Percentiles rank a stretch among this genome's conserved stretches.
Evolutionary conservation across 495 filamentous ascomycete species (phyloP).

Genomic region (Filosporella fistucella): DNA sequence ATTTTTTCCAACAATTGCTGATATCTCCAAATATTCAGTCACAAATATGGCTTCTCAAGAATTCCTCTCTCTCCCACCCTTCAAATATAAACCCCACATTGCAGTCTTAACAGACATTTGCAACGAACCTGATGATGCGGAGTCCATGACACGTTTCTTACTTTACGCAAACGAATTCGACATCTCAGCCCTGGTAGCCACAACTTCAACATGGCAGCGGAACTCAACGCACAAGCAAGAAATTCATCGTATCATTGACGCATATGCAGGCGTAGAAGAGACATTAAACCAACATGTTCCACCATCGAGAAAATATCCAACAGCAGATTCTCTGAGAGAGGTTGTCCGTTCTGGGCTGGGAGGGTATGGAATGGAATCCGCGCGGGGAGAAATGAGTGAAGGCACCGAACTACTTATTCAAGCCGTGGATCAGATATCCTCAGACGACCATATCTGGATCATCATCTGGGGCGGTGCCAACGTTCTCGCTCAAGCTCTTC

Average conservation of each 20-base stretch:
- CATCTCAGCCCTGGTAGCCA: slow-evolving; percentile 35
- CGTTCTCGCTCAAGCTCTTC: slow-evolving; percentile 37
- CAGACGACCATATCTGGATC: slow-evolving; percentile 35
- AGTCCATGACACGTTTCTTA: slow-evolving; percentile 37
- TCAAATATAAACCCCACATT: slow-evolving; percentile 26
- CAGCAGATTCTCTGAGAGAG: slow-evolving; percentile 26
- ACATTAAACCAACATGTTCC: slow-evolving; percentile 36
- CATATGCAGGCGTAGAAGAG: slow-evolving; percentile 34
- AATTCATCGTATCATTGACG: slow-evolving; percentile 36
- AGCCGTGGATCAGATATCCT: slow-evolving; percentile 24
- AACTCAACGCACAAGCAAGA: slow-evolving; percentile 30
- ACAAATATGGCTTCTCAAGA: too few relatives aligned
- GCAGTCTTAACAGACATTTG: slow-evolving; percentile 42
- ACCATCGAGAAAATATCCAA: slow-evolving; percentile 30
- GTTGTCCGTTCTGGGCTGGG: slow-evolving; percentile 29
- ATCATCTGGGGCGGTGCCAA: slow-evolving; percentile 46
- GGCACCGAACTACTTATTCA: slow-evolving; percentile 37
- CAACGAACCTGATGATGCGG: slow-evolving; percentile 41
- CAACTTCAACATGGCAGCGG: slow-evolving; percentile 37
- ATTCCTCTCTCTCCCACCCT: too few relatives aligned
- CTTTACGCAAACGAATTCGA: slow-evolving; percentile 39
- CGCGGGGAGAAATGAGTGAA: slow-evolving; percentile 29
- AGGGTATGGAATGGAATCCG: slow-evolving; percentile 32
- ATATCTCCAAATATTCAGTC: too few relatives aligned
- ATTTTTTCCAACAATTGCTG: too few relatives aligned